These are phyloP conservation scores for Arctium lappa DNA, from an alignment of 129 eudicot species.

Conservation along the genomic window DNA sequence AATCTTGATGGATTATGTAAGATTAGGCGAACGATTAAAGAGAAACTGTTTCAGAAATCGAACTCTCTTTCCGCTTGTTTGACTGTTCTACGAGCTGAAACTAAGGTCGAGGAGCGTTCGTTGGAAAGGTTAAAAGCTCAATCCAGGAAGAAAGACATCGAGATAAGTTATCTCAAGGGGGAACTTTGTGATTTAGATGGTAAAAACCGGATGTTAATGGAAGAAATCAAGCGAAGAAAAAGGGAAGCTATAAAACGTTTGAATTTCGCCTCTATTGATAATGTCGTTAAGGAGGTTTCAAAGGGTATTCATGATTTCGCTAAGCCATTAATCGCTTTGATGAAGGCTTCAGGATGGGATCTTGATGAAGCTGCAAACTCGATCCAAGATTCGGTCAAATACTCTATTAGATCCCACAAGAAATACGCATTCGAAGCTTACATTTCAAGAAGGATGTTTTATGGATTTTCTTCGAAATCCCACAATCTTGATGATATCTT, in stretches of 20 bases:
- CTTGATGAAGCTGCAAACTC: slow-evolving; percentile 58
- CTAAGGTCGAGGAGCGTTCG: slow-evolving; percentile 43
- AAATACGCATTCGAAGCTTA: slow-evolving; percentile 78
- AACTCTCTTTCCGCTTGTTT: slow-evolving; percentile 41
- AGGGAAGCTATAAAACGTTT: slow-evolving; percentile 24
- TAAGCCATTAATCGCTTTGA: slow-evolving; percentile 65
- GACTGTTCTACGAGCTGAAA: slow-evolving; percentile 44
- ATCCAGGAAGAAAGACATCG: slow-evolving; percentile 37
- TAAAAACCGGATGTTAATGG: slow-evolving; percentile 34
- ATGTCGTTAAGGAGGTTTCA: slow-evolving; percentile 41
- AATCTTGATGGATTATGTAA: slow-evolving; percentile 47
- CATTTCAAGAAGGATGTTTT: slow-evolving; percentile 57
- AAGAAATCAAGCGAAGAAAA: slow-evolving; percentile 34
- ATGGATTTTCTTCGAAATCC: slow-evolving; percentile 32
- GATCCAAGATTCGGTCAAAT: slow-evolving; percentile 53
- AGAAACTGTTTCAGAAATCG: slow-evolving; percentile 48
- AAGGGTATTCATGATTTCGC: slow-evolving; percentile 71
- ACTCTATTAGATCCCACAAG: slow-evolving; percentile 64
- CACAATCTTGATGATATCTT: slow-evolving; percentile 31
- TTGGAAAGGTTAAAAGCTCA: slow-evolving; percentile 49
- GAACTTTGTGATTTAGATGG: slow-evolving; percentile 39
- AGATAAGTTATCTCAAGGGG: slow-evolving; percentile 29
- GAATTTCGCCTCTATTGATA: slow-evolving; percentile 32
- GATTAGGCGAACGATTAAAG: slow-evolving; percentile 52
- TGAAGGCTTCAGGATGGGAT: slow-evolving; percentile 78